Evolutionary conservation across 2,329 filamentous ascomycete genomes (phyloP), one percentile per base, ranked within the genome.

Genomic region (Neonectria ditissima): DNA sequence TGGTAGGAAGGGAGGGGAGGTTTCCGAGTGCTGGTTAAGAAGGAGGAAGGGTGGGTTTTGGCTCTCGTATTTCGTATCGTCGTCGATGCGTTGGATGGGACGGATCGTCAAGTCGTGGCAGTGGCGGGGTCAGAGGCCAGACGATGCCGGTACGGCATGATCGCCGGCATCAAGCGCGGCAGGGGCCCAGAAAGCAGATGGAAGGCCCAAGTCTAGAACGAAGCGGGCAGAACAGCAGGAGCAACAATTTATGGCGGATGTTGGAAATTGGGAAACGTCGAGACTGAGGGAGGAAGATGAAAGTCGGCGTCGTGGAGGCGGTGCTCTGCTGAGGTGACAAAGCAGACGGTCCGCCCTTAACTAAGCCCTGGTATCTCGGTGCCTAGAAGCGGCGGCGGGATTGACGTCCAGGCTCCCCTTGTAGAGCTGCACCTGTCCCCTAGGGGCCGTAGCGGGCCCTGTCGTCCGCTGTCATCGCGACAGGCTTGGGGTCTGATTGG

Each of bases 111-210:
- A 66, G 70, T 70, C 65, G 70, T 68, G 45, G 62, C 63, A 24
- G 65, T 66, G 71, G 68, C 68, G 68, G 73, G 67, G 67, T 73
- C 61, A 59, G 68, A 68, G 56, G 67, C 67, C 59, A 72, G 69
- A 62, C 64, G 68, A 64, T 59, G 69, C 67, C 69, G 73, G 71
- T 68, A 71, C 73, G 68, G 71, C 75, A 77, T 77, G 62, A 65
- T 75, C 65, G 69, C 73, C 68, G 65, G 64, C 67, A 63, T 63
- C 57, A 67, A 69, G 64, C 59, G 34, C n/a, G 16, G 39, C 39
- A 43, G 22, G n/a, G n/a, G 44, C 28, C 43, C 4, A 11, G n/a
- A 18, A 18, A 28, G 45, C 28, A 56, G 58, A 45, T 26, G 24
- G 3, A 4, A n/a, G 37, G 11, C n/a, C n/a, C n/a, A 41, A 37